Percentiles rank a stretch among this genome's conserved stretches.
Evolutionary conservation across 805 yeast species (phyloP).

Genomic region (Myxozyma lipomycoides): DNA sequence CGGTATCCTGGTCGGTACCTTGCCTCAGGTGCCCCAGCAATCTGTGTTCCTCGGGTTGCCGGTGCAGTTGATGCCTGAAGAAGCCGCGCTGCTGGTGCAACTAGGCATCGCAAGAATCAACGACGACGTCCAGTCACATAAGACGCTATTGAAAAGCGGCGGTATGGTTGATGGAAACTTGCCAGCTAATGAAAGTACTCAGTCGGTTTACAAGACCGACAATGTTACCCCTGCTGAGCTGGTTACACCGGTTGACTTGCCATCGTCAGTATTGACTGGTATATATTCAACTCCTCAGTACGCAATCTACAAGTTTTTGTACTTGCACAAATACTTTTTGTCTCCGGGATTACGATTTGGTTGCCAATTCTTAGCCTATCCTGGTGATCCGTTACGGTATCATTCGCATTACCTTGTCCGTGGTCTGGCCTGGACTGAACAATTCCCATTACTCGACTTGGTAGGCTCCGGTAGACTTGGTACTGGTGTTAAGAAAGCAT

Average conservation of each 20-base stretch:
- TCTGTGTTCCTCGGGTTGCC: constrained; percentile 85
- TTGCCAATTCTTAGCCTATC: constrained; percentile 81
- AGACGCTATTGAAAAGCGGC: neutral
- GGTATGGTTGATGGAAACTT: neutral
- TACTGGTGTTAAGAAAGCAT: constrained; percentile 84
- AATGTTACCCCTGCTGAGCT: constrained; percentile 1
- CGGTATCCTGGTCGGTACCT: constrained; percentile 78
- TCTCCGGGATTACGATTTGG: constrained; percentile 92
- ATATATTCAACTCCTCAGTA: constrained; percentile 31
- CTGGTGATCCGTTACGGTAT: constrained; percentile 88
- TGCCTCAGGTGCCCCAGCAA: constrained; percentile 91
- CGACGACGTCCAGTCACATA: constrained; percentile 40
- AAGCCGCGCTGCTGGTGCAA: constrained; percentile 58
- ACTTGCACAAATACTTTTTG: constrained; percentile 48
- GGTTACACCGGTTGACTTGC: neutral
- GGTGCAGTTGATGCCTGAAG: constrained; percentile 66
- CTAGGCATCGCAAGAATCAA: constrained; percentile 39
- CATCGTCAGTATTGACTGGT: constrained; percentile 5
- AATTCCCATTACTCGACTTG: constrained; percentile 54
- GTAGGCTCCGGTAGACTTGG: constrained; percentile 88
- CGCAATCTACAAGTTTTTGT: constrained; percentile 43
- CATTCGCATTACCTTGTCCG: constrained; percentile 82
- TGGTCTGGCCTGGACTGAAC: constrained; percentile 47
- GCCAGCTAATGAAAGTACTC: constrained; percentile 3
- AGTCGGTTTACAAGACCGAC: neutral